phyloP scores from a whole-genome alignment of 2,329 filamentous ascomycete genomes.

The Colletotrichum tropicicola region DNA sequence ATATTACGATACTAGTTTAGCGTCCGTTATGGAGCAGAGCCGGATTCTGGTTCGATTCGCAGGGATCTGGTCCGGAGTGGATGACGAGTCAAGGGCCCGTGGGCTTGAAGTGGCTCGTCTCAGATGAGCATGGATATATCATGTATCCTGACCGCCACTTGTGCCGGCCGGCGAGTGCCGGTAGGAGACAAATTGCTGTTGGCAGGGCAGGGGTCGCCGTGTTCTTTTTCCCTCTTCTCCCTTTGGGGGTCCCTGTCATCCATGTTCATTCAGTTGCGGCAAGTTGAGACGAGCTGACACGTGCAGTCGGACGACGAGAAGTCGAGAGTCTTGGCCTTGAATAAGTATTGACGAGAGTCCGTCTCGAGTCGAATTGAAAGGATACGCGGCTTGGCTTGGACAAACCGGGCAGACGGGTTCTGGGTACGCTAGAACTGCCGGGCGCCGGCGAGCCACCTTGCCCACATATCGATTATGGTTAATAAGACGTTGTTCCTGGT shows the following conservation, averaged over 20 bases:
- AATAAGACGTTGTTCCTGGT: constrained; percentile 6
- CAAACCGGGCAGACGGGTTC: not conserved
- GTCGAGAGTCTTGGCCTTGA: not conserved
- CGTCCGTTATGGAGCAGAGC: constrained; percentile 14
- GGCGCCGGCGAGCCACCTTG: not conserved
- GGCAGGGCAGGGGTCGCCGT: not conserved
- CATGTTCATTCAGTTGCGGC: constrained; percentile 1
- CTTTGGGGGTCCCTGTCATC: not conserved
- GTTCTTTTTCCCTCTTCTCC: not conserved
- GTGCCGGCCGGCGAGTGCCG: constrained; percentile 12
- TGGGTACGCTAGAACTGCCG: not conserved
- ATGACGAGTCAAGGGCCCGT: constrained; percentile 22
- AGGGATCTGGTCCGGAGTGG: constrained; percentile 9
- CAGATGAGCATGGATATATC: constrained; percentile 24
- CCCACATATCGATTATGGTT: constrained; percentile 10
- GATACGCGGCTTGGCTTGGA: not conserved
- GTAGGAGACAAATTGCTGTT: not conserved
- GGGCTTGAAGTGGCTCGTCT: constrained; percentile 18
- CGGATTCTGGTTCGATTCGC: constrained; percentile 16
- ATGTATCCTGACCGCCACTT: constrained; percentile 1
- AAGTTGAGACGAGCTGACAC: constrained; percentile 18
- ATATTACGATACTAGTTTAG: constrained; percentile 27
- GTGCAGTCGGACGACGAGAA: constrained; percentile 4
- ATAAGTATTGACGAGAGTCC: constrained; percentile 9
- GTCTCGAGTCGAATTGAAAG: not conserved